Percentiles rank a stretch among this genome's conserved stretches.
Conservation (phyloP, 2,329 filamentous ascomycete genomes). For the Fusarium scirpi region DNA sequence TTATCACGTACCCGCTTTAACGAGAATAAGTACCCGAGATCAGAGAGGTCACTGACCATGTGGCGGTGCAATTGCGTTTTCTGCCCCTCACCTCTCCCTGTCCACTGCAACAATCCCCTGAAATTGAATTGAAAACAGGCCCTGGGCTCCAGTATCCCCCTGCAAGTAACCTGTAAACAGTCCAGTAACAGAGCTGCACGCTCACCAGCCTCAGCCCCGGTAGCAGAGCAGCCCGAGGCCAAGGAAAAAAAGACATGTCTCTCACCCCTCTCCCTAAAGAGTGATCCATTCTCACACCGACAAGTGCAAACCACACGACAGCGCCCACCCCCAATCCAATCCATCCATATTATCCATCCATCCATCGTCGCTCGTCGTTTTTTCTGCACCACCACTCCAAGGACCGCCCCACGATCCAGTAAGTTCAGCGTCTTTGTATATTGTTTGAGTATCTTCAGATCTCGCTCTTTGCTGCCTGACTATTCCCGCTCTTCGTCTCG, state of each 20-base stretch:
- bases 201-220: slow-evolving; percentile 32
- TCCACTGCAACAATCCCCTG: slow-evolving; percentile 26
- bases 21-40: slow-evolving; percentile 20
- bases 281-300: slow-evolving; percentile 48
- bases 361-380: slow-evolving; percentile 47
- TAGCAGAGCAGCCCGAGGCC: slow-evolving; percentile 37
- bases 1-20: slow-evolving; percentile 5
- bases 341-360: slow-evolving; percentile 33
- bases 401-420: slow-evolving; percentile 48
- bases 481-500: slow-evolving; percentile 30
- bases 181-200: slow-evolving; percentile 14
- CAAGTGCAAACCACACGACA: slow-evolving; percentile 48
- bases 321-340: slow-evolving; percentile 37
- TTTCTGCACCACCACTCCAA: slow-evolving; percentile 49
- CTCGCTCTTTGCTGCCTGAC: slow-evolving; percentile 21
- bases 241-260: slow-evolving; percentile 38
- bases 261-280: slow-evolving; percentile 42
- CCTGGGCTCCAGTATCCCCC: slow-evolving; percentile 41
- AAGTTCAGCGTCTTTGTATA: slow-evolving; percentile 41
- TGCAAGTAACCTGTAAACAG: slow-evolving; percentile 33
- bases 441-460: slow-evolving; percentile 17
- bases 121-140: slow-evolving; percentile 33
- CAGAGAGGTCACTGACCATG: slow-evolving; percentile 9
- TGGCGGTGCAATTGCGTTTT: slow-evolving; percentile 36
- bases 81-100: slow-evolving; percentile 32